These are phyloP conservation scores for Acanthamoeba royreba DNA, from an alignment of 208 protist genomes.

Conservation along the genomic window DNA sequence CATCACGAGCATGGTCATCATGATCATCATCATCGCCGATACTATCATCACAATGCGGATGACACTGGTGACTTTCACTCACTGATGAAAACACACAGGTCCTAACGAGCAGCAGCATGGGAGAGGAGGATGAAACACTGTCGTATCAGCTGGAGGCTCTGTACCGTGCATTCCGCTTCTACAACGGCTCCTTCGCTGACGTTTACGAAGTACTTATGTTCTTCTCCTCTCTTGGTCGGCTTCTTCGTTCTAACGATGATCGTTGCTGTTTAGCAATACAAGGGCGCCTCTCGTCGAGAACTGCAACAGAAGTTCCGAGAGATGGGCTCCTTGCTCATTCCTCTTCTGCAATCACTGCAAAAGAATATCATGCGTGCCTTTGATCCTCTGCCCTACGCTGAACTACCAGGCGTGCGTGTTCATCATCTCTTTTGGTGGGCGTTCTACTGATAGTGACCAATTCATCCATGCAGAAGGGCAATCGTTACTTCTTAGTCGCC, in stretches of 20 bases:
- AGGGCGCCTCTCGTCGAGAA: background rate
- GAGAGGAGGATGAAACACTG: slow-evolving; percentile 13
- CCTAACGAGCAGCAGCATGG: background rate
- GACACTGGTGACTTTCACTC: background rate
- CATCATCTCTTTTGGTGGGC: background rate
- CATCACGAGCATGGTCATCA: too few relatives aligned
- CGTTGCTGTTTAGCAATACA: background rate
- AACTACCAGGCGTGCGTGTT: background rate
- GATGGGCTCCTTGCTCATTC: background rate
- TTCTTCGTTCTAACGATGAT: background rate
- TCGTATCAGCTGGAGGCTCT: slow-evolving; percentile 3
- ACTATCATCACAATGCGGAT: background rate
- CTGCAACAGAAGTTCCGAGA: background rate
- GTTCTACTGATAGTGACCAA: too few relatives aligned
- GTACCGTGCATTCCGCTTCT: slow-evolving; percentile 28
- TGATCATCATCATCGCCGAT: too few relatives aligned
- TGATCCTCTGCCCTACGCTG: background rate
- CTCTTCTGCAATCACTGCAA: background rate
- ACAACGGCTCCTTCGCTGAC: slow-evolving; percentile 34
- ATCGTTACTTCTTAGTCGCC: background rate
- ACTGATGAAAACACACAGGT: background rate
- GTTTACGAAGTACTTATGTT: background rate
- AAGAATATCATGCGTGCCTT: slow-evolving; percentile 19
- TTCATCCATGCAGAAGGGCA: background rate
- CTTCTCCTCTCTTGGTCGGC: background rate